Evolutionary conservation across 345 rosid genomes (phyloP), one percentile per base, ranked within the genome.

Genomic region (Ricinus communis): DNA sequence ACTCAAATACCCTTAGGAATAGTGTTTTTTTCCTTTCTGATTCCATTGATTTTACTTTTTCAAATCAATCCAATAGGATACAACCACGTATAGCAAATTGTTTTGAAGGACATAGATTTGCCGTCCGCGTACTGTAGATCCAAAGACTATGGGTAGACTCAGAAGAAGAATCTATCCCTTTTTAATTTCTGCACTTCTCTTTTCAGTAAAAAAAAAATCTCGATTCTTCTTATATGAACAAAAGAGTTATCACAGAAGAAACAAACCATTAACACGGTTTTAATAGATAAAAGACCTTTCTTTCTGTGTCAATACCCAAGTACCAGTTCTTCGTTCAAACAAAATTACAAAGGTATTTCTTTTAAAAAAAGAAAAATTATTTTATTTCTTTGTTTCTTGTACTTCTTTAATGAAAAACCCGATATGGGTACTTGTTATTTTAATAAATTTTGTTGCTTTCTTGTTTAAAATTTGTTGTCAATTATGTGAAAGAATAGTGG

Each of bases 371-470:
- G n/a, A n/a, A n/a, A n/a, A n/a, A 33, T 6, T 2, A 2, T 33
- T 33, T 33, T 22, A 0, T 56, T 56, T 24, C 31, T 4, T n/a
- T 14, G 1, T 53, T 36, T 22, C 7, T 4, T 13, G n/a, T 25
- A 1, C 6, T 33, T 33, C 38, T 65, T 9, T 14, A 0, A 2
- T 2, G 46, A 61, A 21, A 38, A n/a, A 5, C 40, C 36, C 14
- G 49, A 60, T 15, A 8, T 66, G 66, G 52, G 66, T 65, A 36
- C 4, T 76, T 9, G 19, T 56, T 28, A 11, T 63, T 27, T 14
- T n/a, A 30, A 49, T 8, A 45, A 12, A 15, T 62, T 63, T 36
- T 46, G 0, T 28, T 13, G 10, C 24, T 43, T 30, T 73, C 21
- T 6, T 66, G 8, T 38, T 66, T 40, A 4, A 38, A 28, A 22